Percentiles rank a stretch among this genome's conserved stretches.
Conservation (phyloP, 768 basidiomycete genomes). For the Auriscalpium vulgare region DNA sequence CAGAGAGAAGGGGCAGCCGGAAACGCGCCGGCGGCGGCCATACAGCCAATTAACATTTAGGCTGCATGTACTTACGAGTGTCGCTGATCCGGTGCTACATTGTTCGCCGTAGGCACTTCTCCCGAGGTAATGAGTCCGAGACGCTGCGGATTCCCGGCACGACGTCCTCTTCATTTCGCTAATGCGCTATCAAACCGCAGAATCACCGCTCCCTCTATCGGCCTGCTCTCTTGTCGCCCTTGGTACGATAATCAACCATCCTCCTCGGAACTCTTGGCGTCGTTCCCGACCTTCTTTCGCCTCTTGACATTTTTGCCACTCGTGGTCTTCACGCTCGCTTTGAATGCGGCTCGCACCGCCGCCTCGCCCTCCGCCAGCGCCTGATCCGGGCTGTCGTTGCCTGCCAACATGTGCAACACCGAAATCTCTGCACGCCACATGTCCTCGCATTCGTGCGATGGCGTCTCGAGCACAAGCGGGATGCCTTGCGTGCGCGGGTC, state of each 20-base stretch:
- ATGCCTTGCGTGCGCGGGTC: constrained; percentile 62
- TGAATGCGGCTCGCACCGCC: not conserved
- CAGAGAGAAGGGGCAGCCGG: too few relatives aligned
- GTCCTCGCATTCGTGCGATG: constrained; percentile 42
- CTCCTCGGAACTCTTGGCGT: not conserved
- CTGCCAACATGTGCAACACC: not conserved
- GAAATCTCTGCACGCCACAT: not conserved
- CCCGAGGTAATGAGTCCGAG: too few relatives aligned
- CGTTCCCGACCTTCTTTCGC: not conserved
- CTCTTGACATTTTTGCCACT: not conserved
- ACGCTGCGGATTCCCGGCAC: too few relatives aligned
- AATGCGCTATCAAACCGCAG: too few relatives aligned
- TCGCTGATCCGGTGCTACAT: too few relatives aligned
- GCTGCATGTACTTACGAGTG: too few relatives aligned
- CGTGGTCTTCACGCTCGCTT: not conserved
- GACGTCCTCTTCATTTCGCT: too few relatives aligned
- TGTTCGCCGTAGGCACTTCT: too few relatives aligned
- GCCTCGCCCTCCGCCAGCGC: not conserved
- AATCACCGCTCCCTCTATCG: too few relatives aligned
- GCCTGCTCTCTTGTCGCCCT: not conserved
- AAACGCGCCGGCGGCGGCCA: too few relatives aligned
- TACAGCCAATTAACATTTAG: too few relatives aligned
- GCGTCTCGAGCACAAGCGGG: constrained; percentile 80
- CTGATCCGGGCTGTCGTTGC: not conserved
- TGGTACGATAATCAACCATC: not conserved